Evolutionary conservation across 2,329 filamentous ascomycete species (phyloP).

Genomic region (Knoxdaviesia proteae): DNA sequence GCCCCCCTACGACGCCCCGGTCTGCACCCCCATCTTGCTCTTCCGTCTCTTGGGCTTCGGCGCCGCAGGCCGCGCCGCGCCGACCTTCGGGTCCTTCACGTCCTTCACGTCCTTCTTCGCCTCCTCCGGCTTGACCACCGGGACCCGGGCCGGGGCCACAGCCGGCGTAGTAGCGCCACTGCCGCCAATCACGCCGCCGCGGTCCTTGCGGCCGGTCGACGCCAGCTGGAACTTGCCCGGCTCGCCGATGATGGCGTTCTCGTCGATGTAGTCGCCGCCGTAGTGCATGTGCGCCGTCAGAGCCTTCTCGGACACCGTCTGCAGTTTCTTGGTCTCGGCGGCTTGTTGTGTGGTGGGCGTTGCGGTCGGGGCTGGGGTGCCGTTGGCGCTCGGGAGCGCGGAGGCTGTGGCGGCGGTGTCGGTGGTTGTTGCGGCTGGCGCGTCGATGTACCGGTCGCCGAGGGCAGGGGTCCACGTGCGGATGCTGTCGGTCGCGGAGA

Average conservation of each 20-base stretch:
- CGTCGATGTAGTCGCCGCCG: slow-evolving; percentile 45
- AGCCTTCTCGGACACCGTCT: slow-evolving; percentile 34
- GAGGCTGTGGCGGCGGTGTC: slow-evolving; percentile 8
- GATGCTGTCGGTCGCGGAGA: slow-evolving; percentile 27
- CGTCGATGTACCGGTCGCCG: slow-evolving; percentile 29
- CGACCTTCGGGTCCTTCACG: slow-evolving; percentile 15
- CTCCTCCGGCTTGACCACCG: slow-evolving; percentile 7
- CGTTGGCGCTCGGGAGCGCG: slow-evolving; percentile 20
- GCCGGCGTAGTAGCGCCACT: not conserved
- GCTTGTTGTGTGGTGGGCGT: slow-evolving; percentile 8
- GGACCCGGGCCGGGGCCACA: not conserved
- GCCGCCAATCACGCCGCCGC: slow-evolving; percentile 1
- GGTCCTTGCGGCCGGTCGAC: slow-evolving; percentile 33
- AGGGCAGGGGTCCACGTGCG: slow-evolving; percentile 32
- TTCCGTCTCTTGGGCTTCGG: slow-evolving; percentile 18
- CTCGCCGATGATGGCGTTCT: slow-evolving; percentile 45
- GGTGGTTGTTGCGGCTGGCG: slow-evolving; percentile 9
- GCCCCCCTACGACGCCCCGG: not conserved
- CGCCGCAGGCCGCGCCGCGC: slow-evolving; percentile 7
- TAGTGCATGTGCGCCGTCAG: slow-evolving; percentile 34
- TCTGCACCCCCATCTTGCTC: slow-evolving; percentile 11
- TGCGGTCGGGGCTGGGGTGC: slow-evolving; percentile 6
- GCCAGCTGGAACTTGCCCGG: slow-evolving; percentile 45
- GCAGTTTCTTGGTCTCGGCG: slow-evolving; percentile 16
- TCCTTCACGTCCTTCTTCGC: slow-evolving; percentile 13